Base-by-base conservation (phyloP, 768 basidiomycete genomes). In the Mrakia frigida region DNA sequence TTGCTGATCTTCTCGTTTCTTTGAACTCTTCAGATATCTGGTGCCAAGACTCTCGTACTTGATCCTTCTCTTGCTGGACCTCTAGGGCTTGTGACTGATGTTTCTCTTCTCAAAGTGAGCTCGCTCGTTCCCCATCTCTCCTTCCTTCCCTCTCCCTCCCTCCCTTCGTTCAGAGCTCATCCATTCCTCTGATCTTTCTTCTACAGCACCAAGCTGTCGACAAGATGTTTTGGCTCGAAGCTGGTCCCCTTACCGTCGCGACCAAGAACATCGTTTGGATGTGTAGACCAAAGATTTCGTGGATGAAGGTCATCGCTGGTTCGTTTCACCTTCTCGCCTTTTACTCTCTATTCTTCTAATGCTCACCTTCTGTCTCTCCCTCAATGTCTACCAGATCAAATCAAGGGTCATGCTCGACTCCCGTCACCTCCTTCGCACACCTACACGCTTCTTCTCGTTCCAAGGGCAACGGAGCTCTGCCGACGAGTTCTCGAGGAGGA, bases 171-270 rank as follows among this genome's bases (percentile, higher is more conserved):
- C 63, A 9, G 35, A 59, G 31, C 76, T 69, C 71, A 46, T 21
- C 23, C 25, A 52, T 61, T n/a, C 18, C 21, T 35, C 16, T 7
- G 31, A 18, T 63, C 39, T 80, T 81, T 52, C 1, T 43, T 21
- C 37, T 18, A 33, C 80, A 98, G 96, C 92, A 98, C 82, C 95
- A 98, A 89, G 95, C 94, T 7, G 93, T 99, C 4, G 95, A 98
- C 85, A 97, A 97, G 86, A 96, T 99, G 92, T 97, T 95, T 85
- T 99, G 97, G 96, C 88, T 99, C 33, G 97, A 98, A 84, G 46
- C 84, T 16, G 95, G 95, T 25, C 90, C 92, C 13, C 84, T 98
- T 65, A 87, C 89, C 18, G 91, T 92, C 3, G 87, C 89, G 4
- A 94, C 95, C 9, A 88, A 91, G 46, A 95, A 95, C 80, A 89